Evolutionary conservation across 495 filamentous ascomycete species (phyloP).

Genomic region (Aspergillus sclerotiicarbonarius): DNA sequence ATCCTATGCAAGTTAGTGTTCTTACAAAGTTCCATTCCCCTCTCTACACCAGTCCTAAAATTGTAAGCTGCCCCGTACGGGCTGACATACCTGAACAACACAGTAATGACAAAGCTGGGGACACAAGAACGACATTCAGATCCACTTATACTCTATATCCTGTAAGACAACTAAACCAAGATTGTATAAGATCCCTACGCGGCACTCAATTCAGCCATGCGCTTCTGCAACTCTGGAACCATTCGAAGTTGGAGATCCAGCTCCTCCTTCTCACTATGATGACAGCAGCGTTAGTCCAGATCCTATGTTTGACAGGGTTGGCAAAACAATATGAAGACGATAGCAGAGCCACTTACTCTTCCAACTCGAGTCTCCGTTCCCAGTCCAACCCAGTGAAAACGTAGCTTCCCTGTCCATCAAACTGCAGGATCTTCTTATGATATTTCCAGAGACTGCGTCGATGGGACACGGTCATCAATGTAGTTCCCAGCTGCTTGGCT

Average conservation of each 20-base stretch:
- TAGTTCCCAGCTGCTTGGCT: conserved; percentile 86
- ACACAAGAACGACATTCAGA: neutral
- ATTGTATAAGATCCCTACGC: conserved; percentile 4
- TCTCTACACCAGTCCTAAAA: neutral
- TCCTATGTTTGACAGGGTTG: neutral
- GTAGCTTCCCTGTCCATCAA: conserved; percentile 89
- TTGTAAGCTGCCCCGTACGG: neutral
- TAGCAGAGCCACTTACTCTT: conserved; percentile 62
- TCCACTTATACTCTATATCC: neutral
- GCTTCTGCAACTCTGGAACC: conserved; percentile 82
- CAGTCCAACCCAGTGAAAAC: conserved; percentile 91
- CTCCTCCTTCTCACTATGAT: conserved; percentile 81
- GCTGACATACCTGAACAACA: neutral
- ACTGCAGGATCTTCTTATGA: conserved; percentile 89
- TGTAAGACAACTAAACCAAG: neutral
- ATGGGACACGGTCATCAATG: conserved; percentile 94
- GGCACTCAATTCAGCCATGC: conserved; percentile 69
- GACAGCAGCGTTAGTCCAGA: neutral
- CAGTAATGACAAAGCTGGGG: too few relatives aligned
- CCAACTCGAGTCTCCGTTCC: conserved; percentile 76
- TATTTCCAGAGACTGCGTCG: conserved; percentile 93
- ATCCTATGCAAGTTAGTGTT: neutral
- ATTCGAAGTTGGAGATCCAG: conserved; percentile 78
- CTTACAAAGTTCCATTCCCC: neutral
- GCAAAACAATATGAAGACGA: conserved; percentile 10